Evolutionary conservation across 108 stramenopile genomes (phyloP), one percentile per base, ranked within the genome.

Genomic region (Cyclostephanos invisitatus): DNA sequence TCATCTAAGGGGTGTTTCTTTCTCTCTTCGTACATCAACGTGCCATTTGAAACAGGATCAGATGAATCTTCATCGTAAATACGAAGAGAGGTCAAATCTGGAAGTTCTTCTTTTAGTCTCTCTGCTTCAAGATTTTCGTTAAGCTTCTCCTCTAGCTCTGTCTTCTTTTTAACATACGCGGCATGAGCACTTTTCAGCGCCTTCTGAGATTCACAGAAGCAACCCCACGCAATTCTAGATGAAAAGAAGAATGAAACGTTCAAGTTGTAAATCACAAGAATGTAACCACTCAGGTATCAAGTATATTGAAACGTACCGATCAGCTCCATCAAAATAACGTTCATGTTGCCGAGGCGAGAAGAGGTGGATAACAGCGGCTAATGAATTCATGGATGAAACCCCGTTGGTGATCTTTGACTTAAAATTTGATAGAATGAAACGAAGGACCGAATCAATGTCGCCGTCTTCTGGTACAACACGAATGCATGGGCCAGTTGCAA

Each of bases 391-490:
- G 0, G 89, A 89, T 1, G 91, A 89, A 15, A 96, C 57, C 29
- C 89, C 89, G 47, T 85, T 88, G 21, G 75, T 75, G 55, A 87
- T 90, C 62, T 91, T 92, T n/a, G 86, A 78, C 67, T 93, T 96
- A 67, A 96, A 93, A 62, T 96, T 92, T 29, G 86, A 86, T 24
- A 96, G 57, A 48, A 93, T 91, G 69, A 96, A 96, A 28, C 95
- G 86, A 44, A 93, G 70, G 32, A 86, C 89, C 17, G 75, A 37
- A 72, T 89, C 92, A 69, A 88, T 83, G 35, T 96, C 92, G 32
- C 72, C 56, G 18, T 88, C 85, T 11, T 78, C 64, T 0, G 87
- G 80, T 28, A 81, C 67, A 4, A 95, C 89, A 47, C 76, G 74
- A 25, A 95, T 69, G 18, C 81, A 84, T 5, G 91, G 93, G 21